phyloP scores from a whole-genome alignment of 2,329 filamentous ascomycete genomes.

The Botrytis fabae region DNA sequence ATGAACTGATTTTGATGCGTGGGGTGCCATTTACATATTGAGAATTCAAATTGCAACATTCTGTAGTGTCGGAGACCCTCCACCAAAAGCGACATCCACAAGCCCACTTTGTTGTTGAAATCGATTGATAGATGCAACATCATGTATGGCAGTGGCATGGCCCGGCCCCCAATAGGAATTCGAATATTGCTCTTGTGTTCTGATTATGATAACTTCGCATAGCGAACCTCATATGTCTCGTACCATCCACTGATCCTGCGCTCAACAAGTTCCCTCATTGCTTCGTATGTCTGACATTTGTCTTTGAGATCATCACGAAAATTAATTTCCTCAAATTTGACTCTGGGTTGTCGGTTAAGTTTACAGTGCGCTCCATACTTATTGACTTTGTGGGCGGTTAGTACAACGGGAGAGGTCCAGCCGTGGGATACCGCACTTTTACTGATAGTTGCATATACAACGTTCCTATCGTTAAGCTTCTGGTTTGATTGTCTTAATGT shows the following conservation, averaged over 20 bases:
- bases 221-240: slow-evolving; percentile 14
- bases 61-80: too few relatives aligned
- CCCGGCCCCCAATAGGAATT: background rate
- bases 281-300: slow-evolving; percentile 10
- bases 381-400: slow-evolving; percentile 16
- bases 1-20: background rate
- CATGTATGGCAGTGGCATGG: background rate
- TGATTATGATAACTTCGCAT: slow-evolving; percentile 9
- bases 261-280: slow-evolving; percentile 17
- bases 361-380: slow-evolving; percentile 12
- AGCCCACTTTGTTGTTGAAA: background rate
- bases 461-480: background rate
- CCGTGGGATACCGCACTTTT: background rate
- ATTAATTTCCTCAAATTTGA: slow-evolving; percentile 11
- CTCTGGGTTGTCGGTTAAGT: background rate
- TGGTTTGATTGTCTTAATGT: slow-evolving; percentile 7
- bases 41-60: background rate
- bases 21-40: background rate
- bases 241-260: slow-evolving; percentile 13
- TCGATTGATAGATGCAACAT: background rate
- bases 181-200: background rate
- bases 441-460: slow-evolving; percentile 11
- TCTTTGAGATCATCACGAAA: slow-evolving; percentile 1
- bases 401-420: slow-evolving; percentile 2
- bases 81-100: background rate